Evolutionary conservation across 208 protist genomes (phyloP), one percentile per base, ranked within the genome.

Genomic region (Crithidia fasciculata): DNA sequence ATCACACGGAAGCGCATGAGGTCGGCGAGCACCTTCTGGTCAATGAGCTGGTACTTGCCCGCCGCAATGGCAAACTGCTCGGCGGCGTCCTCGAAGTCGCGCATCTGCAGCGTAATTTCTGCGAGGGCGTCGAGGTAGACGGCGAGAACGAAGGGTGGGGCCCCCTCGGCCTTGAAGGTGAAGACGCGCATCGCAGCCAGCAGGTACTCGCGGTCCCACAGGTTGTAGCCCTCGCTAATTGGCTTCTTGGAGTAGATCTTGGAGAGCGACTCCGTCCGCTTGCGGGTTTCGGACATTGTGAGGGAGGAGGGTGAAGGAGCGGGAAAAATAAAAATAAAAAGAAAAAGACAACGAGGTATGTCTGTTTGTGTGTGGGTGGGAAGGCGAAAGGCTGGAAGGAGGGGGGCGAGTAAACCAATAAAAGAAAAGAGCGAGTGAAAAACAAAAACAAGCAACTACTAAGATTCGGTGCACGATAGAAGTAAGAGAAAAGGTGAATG

Each of bases 121-220:
- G 81, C 90, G 7, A 92, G 87, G 16, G 91, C 85, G 68, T 97
- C 93, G 57, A 95, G 74, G 77, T 91, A 95, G 16, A 87, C 83
- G 9, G 78, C 93, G 19, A 96, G 72, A 74, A 95, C 87, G 70
- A 97, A 97, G 55, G 93, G 93, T 39, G 88, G 89, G 7, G 89
- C 86, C n/a, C 82, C 84, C 56, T 97, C 93, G 0, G 85, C 78
- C 75, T 97, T 97, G 76, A 95, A 97, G 50, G 89, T 86, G 72
- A 97, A 96, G 49, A 97, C 77, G 40, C 93, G 88, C 60, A 97
- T 84, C 12, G 93, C 90, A 47, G 89, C 91, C 50, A 97, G 80
- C 15, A 86, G 85, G 83, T 97, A 97, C 62, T 90, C 93, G 63
- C 86, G 73, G 74, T 97, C 93, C 91, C 93, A 97, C 36, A 97